These are phyloP conservation scores for Trichosporon inkin DNA, from an alignment of 1,284 basidiomycete species.

Conservation along the genomic window DNA sequence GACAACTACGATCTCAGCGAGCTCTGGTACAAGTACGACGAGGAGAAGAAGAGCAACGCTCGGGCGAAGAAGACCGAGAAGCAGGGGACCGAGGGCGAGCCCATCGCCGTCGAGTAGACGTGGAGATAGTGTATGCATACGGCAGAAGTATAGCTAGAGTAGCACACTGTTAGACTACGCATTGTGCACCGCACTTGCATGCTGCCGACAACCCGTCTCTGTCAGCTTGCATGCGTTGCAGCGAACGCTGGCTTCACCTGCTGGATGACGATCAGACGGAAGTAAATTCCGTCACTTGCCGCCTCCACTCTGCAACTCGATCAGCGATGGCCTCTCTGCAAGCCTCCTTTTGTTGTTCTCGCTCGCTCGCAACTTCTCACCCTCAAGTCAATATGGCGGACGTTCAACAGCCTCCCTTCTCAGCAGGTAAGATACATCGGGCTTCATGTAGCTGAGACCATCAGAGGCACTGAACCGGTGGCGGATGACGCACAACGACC, in stretches of 20 bases:
- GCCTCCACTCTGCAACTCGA: conserved; percentile 1
- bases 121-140: conserved; percentile 24
- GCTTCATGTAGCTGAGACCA: conserved; percentile 11
- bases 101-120: conserved; percentile 43
- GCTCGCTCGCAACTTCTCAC: background rate
- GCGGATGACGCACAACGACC: conserved; percentile 41
- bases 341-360: background rate
- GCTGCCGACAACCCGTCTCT: background rate
- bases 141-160: background rate
- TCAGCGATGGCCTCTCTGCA: no score
- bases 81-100: conserved; percentile 23
- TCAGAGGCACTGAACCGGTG: conserved; percentile 44
- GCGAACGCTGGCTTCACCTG: background rate
- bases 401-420: conserved; percentile 5
- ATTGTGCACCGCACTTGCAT: background rate
- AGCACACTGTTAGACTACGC: no score
- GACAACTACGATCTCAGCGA: conserved; percentile 52
- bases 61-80: conserved; percentile 19
- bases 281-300: conserved; percentile 5
- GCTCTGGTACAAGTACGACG: conserved; percentile 51
- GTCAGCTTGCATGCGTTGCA: background rate
- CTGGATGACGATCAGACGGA: background rate
- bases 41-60: conserved; percentile 44
- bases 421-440: conserved; percentile 33
- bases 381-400: background rate